Evolutionary conservation across 371 early-diverging fungal species (phyloP).

Genomic region (Mucor ambiguus): DNA sequence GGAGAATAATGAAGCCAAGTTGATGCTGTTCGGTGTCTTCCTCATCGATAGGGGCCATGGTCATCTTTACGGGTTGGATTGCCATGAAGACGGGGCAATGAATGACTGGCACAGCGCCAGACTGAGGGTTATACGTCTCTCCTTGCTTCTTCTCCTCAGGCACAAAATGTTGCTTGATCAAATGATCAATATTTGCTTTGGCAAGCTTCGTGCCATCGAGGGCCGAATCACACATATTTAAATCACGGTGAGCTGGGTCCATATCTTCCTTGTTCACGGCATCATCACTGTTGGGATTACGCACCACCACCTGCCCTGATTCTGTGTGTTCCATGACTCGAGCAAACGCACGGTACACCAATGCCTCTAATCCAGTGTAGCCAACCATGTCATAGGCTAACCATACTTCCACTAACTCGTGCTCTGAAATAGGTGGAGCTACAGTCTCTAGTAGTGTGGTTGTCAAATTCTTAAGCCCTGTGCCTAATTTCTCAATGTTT

Average conservation of each 20-base stretch:
- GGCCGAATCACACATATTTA: conserved; percentile 64
- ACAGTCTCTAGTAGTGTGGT: conserved; percentile 62
- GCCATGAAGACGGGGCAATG: conserved; percentile 68
- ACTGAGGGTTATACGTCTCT: conserved; percentile 32
- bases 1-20: conserved; percentile 52
- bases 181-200: conserved; percentile 30
- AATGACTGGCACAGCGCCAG: conserved; percentile 53
- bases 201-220: conserved; percentile 61
- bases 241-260: conserved; percentile 42
- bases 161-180: conserved; percentile 25
- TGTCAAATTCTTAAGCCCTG: conserved; percentile 25
- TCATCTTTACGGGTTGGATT: conserved; percentile 59
- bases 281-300: conserved; percentile 47
- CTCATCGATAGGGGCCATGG: conserved; percentile 23
- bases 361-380: conserved; percentile 58
- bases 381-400: conserved; percentile 67
- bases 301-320: conserved; percentile 67
- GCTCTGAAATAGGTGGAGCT: conserved; percentile 70
- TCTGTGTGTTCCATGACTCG: conserved; percentile 74
- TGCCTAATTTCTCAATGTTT: conserved; percentile 64
- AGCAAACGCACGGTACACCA: conserved; percentile 65
- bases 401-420: conserved; percentile 70
- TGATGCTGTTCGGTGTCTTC: conserved; percentile 37
- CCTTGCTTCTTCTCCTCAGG: conserved; percentile 10
- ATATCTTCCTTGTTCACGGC: conserved; percentile 28